These are phyloP conservation scores for Macrocystidia cucumis DNA, from an alignment of 1,284 basidiomycete species.

Conservation along the genomic window DNA sequence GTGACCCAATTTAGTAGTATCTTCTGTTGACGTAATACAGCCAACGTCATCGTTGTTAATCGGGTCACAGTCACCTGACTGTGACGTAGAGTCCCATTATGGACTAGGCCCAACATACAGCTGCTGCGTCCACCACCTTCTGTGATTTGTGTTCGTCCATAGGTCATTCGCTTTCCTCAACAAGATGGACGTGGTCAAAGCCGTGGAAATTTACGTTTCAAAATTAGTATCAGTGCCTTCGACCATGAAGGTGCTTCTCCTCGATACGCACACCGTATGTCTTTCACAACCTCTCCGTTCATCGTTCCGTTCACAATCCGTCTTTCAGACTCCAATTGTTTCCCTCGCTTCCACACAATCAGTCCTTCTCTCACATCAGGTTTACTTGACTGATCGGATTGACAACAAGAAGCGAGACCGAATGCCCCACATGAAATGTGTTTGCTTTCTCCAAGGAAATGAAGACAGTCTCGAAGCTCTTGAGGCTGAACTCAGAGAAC, in stretches of 20 bases:
- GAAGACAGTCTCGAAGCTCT: slow-evolving; percentile 79
- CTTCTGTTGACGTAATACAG: too few relatives aligned
- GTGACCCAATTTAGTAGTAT: too few relatives aligned
- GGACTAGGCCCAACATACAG: too few relatives aligned
- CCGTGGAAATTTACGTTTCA: slow-evolving; percentile 89
- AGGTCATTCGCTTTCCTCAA: too few relatives aligned
- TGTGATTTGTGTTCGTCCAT: too few relatives aligned
- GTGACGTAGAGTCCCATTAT: too few relatives aligned
- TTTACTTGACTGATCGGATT: slow-evolving; percentile 96
- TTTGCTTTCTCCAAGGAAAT: slow-evolving; percentile 85
- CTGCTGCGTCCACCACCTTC: too few relatives aligned
- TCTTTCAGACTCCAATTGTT: slow-evolving; percentile 86
- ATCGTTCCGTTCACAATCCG: slow-evolving; percentile 6
- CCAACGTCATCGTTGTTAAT: too few relatives aligned
- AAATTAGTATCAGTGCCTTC: slow-evolving; percentile 84
- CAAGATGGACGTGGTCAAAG: slow-evolving; percentile 97
- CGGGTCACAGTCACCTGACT: too few relatives aligned
- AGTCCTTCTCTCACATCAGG: slow-evolving; percentile 89
- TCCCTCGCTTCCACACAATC: slow-evolving; percentile 95
- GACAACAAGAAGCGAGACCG: slow-evolving; percentile 86
- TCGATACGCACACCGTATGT: slow-evolving; percentile 91
- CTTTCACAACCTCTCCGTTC: slow-evolving; percentile 2
- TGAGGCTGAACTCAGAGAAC: slow-evolving; percentile 79
- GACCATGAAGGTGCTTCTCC: slow-evolving; percentile 96
- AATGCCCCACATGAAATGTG: slow-evolving; percentile 95